These are phyloP conservation scores for Smithsoniella earleae DNA, from an alignment of 163 green algal species.

Conservation along the genomic window DNA sequence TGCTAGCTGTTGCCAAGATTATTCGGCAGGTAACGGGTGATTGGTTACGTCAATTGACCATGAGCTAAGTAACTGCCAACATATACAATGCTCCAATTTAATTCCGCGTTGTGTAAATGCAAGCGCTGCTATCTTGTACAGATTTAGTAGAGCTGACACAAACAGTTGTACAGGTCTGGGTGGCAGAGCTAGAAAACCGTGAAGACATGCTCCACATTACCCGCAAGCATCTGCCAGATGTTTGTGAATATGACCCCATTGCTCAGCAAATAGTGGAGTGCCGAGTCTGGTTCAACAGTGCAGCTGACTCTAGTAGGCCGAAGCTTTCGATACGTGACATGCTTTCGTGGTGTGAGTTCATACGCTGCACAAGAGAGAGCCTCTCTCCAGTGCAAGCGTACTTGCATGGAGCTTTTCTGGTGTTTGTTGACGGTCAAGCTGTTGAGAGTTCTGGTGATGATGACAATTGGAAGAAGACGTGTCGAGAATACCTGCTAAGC, in stretches of 20 bases:
- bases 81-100: too few species aligned
- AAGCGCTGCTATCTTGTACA: not conserved
- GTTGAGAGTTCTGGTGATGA: not conserved
- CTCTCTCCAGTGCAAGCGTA: constrained; percentile 55
- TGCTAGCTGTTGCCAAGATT: too few species aligned
- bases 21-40: too few species aligned
- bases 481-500: not conserved
- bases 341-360: constrained; percentile 79
- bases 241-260: not conserved
- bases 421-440: constrained; percentile 77
- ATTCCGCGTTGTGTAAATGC: not conserved
- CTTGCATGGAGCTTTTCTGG: constrained; percentile 79
- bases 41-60: too few species aligned
- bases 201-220: constrained; percentile 55
- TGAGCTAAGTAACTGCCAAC: too few species aligned
- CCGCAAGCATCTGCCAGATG: not conserved
- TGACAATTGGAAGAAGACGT: not conserved
- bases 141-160: too few species aligned
- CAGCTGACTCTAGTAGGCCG: constrained; percentile 18
- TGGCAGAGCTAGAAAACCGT: constrained; percentile 64
- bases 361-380: too few species aligned
- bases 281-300: not conserved
- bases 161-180: constrained; percentile 76
- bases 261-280: constrained; percentile 19
- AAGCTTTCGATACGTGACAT: constrained; percentile 83